Base-by-base conservation (phyloP, 2,329 filamentous ascomycete genomes). In the Ophiosphaerella herpotricha region DNA sequence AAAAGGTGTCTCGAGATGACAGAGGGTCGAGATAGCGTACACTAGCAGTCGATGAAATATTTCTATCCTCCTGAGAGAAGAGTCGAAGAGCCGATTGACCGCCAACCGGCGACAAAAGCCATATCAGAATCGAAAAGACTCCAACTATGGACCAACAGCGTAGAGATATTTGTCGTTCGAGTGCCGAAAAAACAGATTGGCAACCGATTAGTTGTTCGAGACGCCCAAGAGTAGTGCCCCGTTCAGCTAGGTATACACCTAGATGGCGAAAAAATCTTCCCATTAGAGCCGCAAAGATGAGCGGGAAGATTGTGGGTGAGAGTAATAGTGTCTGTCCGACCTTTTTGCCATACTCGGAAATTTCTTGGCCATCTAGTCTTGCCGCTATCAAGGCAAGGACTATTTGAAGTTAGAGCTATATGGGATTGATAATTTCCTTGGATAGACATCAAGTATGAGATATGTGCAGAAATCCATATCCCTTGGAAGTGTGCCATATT, bases 211-310 rank as follows among this genome's bases (percentile, higher is more conserved):
- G 50, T 33, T 67, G 64, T 47, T 70, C 66, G 7, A 63, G 52
- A 11, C 61, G 60, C 8, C 67, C 67, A n/a, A 71, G 63, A 0
- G 61, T 66, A 3, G 62, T 67, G 5, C 67, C 65, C 14, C 61
- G 53, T 43, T 69, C 65, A 7, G 64, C 66, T 4, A 61, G 51
- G 43, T 57, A 67, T 7, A 70, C 46, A 9, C 60, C 66, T 2
- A 66, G 33, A 18, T 62, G 53, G 14, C 64, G 62, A 35, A 67
- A 67, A 31, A 60, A 64, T 11, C 63, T 45, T 11, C 64, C 64
- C 66, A 68, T 68, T 3, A 68, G 50, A 4, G 64, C 66, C 16
- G 66, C 67, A 32, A 67, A 70, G 2, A 68, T 58, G 5, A 70
- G 41, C 2, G 66, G 63, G 33, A 68, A 68, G 2, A 70, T 59